phyloP scores from a whole-genome alignment of 75 land plant genomes.

The Adiantum capillusveneris region DNA sequence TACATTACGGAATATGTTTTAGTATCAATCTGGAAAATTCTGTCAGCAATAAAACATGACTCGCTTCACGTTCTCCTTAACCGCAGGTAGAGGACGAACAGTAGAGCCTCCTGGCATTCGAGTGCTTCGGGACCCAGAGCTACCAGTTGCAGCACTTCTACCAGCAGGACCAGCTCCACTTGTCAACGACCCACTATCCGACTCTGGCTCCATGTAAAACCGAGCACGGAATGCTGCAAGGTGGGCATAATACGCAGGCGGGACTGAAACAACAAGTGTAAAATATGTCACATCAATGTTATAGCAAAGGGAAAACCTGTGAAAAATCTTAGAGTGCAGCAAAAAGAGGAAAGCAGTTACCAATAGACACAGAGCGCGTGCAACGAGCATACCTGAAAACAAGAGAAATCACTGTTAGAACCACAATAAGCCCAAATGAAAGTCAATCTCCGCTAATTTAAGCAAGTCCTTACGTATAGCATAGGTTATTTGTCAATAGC shows the following conservation, averaged over 20 bases:
- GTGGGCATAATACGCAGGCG: conserved; percentile 97
- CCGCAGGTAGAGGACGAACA: conserved; percentile 73
- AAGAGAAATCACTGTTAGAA: too few relatives aligned
- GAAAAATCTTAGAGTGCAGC: too few relatives aligned
- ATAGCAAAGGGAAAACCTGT: too few relatives aligned
- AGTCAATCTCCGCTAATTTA: too few relatives aligned
- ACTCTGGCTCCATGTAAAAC: conserved; percentile 95
- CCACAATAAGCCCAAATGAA: too few relatives aligned
- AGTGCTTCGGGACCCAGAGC: conserved; percentile 35
- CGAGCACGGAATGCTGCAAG: conserved; percentile 90
- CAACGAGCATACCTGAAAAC: conserved; percentile 55
- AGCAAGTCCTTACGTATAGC: conserved; percentile 80
- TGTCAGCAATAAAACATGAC: conserved; percentile 95
- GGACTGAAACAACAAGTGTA: conserved; percentile 61
- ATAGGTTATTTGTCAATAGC: conserved; percentile 75
- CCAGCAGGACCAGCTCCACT: conserved; percentile 43
- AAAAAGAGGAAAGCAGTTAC: too few relatives aligned
- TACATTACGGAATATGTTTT: too few relatives aligned
- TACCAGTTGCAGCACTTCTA: conserved; percentile 29
- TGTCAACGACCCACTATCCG: conserved; percentile 79
- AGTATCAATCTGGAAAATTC: too few relatives aligned
- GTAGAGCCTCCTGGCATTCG: conserved; percentile 27
- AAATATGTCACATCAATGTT: too few relatives aligned
- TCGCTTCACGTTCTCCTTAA: conserved; percentile 87
- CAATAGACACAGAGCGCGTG: conserved; percentile 48